Evolutionary conservation across 345 rosid genomes (phyloP).

Genomic region (Brassica juncea): DNA sequence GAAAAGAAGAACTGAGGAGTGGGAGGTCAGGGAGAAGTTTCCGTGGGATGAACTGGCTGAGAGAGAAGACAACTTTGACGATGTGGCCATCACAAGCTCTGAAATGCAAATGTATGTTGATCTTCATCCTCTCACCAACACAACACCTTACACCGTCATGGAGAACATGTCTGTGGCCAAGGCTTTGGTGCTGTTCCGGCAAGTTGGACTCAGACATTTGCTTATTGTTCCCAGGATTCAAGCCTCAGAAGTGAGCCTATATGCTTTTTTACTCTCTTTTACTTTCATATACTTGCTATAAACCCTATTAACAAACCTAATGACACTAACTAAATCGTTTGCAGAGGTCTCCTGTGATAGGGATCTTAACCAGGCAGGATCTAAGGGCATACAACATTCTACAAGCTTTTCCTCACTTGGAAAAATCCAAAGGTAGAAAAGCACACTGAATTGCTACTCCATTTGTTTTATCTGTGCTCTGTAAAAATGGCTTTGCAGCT

Average conservation of each 20-base stretch:
- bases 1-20: slow-evolving; percentile 77
- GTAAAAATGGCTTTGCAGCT: slow-evolving; percentile 28
- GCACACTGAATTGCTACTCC: slow-evolving; percentile 22
- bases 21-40: slow-evolving; percentile 80
- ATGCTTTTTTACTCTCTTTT: slow-evolving; percentile 4
- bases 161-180: slow-evolving; percentile 93
- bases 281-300: not conserved
- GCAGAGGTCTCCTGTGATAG: slow-evolving; percentile 69
- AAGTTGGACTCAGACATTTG: slow-evolving; percentile 78
- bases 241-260: slow-evolving; percentile 65
- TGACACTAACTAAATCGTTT: slow-evolving; percentile 18
- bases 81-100: slow-evolving; percentile 59
- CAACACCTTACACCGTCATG: slow-evolving; percentile 83
- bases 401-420: slow-evolving; percentile 70
- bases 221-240: slow-evolving; percentile 74
- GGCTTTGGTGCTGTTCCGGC: slow-evolving; percentile 82
- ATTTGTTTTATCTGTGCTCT: slow-evolving; percentile 27
- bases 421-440: slow-evolving; percentile 48
- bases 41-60: slow-evolving; percentile 81
- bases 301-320: slow-evolving; percentile 3
- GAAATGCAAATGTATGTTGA: slow-evolving; percentile 92
- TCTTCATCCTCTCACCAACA: slow-evolving; percentile 85
- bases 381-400: slow-evolving; percentile 69
- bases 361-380: slow-evolving; percentile 88
- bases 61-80: slow-evolving; percentile 64